phyloP scores from a whole-genome alignment of 2,329 filamentous ascomycete genomes.

The Colletotrichum sp. region DNA sequence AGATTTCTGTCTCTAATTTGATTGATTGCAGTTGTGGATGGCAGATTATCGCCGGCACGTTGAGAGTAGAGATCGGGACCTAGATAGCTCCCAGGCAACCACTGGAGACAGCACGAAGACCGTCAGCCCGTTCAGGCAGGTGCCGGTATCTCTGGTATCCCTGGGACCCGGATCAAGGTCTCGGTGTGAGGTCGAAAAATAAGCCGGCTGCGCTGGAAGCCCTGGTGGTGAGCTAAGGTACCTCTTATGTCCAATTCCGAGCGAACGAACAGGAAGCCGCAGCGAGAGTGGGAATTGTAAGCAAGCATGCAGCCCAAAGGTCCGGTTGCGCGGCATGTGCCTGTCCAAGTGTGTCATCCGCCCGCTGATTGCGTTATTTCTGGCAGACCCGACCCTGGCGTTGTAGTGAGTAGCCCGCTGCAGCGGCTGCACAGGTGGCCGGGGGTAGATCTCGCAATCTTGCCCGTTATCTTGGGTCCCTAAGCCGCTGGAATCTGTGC shows the following conservation, averaged over 20 bases:
- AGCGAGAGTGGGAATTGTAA: background rate
- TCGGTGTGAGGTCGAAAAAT: background rate
- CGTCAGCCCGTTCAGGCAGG: background rate
- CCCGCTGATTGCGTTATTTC: constrained; percentile 19
- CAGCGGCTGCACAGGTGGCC: background rate
- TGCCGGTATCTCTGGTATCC: background rate
- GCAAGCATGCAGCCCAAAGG: background rate
- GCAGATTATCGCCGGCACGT: background rate
- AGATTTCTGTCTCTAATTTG: background rate
- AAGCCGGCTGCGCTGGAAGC: background rate
- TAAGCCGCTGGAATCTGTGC: background rate
- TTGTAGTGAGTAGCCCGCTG: background rate
- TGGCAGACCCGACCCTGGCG: background rate
- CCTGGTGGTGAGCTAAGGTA: background rate
- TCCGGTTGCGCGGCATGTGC: background rate
- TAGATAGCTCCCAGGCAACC: background rate
- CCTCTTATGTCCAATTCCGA: background rate
- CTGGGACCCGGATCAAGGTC: background rate
- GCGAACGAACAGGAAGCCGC: background rate
- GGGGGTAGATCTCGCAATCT: background rate
- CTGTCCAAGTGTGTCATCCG: background rate
- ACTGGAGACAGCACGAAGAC: background rate
- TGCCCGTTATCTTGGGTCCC: background rate
- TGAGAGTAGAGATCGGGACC: background rate
- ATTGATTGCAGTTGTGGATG: background rate